Conservation (phyloP, 768 basidiomycete genomes). For the Nevesoporus exiguus region DNA sequence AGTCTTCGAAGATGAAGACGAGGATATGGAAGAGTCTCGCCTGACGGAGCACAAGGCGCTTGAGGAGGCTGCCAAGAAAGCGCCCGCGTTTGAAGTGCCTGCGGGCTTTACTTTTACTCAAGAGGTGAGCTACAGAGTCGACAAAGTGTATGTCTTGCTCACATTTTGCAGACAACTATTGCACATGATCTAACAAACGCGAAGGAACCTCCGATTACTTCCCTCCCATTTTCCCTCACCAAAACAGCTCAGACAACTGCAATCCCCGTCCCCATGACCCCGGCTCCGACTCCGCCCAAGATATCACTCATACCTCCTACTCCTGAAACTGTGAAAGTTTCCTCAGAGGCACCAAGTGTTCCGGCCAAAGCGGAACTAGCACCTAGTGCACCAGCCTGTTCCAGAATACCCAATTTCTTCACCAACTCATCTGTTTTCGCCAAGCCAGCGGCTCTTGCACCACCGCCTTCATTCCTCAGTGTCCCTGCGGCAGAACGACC, state of each 20-base stretch:
- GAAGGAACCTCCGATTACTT: conserved; percentile 64
- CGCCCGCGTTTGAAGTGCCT: conserved; percentile 57
- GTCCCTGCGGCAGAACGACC: conserved; percentile 10
- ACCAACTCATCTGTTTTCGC: conserved; percentile 46
- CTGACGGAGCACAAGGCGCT: conserved; percentile 44
- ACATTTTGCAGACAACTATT: conserved; percentile 31
- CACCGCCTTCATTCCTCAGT: conserved; percentile 23
- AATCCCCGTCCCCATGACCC: conserved; percentile 7
- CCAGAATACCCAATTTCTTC: conserved; percentile 62
- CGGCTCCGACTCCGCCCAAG: conserved; percentile 16
- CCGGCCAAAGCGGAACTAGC: conserved; percentile 8
- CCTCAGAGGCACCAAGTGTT: conserved; percentile 7
- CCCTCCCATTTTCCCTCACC: conserved; percentile 64
- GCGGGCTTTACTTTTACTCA: conserved; percentile 66
- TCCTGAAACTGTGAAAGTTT: conserved; percentile 21
- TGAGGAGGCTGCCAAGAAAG: conserved; percentile 54
- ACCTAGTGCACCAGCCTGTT: conserved; percentile 6
- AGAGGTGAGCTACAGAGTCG: conserved; percentile 39
- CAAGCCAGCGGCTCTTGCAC: conserved; percentile 30
- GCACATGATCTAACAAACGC: conserved; percentile 41
- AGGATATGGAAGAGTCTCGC: conserved; percentile 38
- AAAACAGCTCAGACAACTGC: conserved; percentile 25
- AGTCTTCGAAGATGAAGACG: conserved; percentile 50
- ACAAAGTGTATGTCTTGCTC: neutral
- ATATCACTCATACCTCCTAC: conserved; percentile 27